Evolutionary conservation across 2,329 filamentous ascomycete genomes (phyloP).

Genomic region (Ascomycota sp.): DNA sequence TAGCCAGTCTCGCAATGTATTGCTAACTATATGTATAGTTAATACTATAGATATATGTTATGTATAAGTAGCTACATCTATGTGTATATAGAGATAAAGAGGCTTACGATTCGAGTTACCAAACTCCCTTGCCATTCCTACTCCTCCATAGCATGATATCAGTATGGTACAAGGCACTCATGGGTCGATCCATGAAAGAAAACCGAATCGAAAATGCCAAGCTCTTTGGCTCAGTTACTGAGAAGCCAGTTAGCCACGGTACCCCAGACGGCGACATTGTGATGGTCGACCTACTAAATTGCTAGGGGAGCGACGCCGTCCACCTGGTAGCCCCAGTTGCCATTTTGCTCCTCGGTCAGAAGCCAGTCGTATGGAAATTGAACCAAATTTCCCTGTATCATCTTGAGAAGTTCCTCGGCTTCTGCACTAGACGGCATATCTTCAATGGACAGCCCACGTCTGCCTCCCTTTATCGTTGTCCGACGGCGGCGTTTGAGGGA

Average conservation of each 20-base stretch:
- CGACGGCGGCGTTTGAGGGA: constrained; percentile 41
- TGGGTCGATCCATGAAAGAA: too few species aligned
- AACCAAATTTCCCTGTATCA: constrained; percentile 75
- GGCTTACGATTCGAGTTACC: too few species aligned
- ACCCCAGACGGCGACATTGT: not conserved
- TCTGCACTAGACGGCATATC: constrained; percentile 55
- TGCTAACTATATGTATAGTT: too few species aligned
- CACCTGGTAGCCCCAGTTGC: constrained; percentile 92
- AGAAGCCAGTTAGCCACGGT: not conserved
- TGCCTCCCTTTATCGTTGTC: constrained; percentile 46
- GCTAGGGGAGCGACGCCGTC: constrained; percentile 89
- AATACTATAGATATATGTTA: too few species aligned
- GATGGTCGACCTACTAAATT: constrained; percentile 57
- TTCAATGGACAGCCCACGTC: constrained; percentile 42
- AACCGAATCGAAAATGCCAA: too few species aligned
- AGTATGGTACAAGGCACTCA: too few species aligned
- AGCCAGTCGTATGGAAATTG: constrained; percentile 94
- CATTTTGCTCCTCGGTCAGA: constrained; percentile 68
- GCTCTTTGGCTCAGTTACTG: not conserved
- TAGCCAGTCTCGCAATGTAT: too few species aligned
- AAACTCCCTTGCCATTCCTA: not conserved
- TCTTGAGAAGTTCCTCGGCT: constrained; percentile 56
- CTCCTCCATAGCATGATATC: not conserved
- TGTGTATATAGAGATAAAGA: too few species aligned
- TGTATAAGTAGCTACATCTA: too few species aligned